Base-by-base conservation (phyloP, 106 monocot species). In the Chionographis japonica region DNA sequence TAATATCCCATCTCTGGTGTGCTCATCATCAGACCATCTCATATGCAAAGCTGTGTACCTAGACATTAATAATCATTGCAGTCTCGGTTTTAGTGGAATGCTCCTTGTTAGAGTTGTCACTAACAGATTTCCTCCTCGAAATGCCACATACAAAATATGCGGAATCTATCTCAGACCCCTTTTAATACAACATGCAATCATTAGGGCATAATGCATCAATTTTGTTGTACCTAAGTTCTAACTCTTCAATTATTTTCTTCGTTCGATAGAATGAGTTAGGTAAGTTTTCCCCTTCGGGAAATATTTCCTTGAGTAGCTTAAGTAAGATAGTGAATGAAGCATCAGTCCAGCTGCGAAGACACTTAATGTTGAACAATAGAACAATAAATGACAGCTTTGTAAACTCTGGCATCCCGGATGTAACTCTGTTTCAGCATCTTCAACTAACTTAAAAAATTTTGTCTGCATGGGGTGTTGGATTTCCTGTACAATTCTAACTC, bases 51-150 rank as follows among this genome's bases (percentile, higher is more conserved):
- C 41, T 3, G 12, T 70, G 2, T 69, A 37, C 4, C 11, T 36
- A 35, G 54, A 59, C 58, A 75, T 66, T 10, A 36, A 75, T 35
- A 67, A 60, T 60, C 74, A 27, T 51, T 67, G 56, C 11, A 75
- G 49, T 37, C 67, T 66, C 12, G 67, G 58, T 46, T 17, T 67
- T 37, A 75, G 52, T 10, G 63, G 72, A 56, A 73, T 55, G 55
- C 54, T 40, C 2, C 63, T n/a, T 11, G 71, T n/a, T 11, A 36
- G 65, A 15, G 36, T 65, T 77, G 5, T 10, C 9, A 43, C 58
- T n/a, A 50, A 36, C 58, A 19, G 8, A 2, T 19, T 39, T 60
- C 37, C 51, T 39, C 1, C 67, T 37, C 60, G 67, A 67, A 17
- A 35, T 4, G 10, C 51, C 50, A 38, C 58, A 60, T 2, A 50